A percentile compares a stretch with the other conserved stretches of the same genome.
These are phyloP conservation scores for Fusarium penzigii DNA, from an alignment of 2,329 filamentous ascomycete genomes.

Conservation along the genomic window DNA sequence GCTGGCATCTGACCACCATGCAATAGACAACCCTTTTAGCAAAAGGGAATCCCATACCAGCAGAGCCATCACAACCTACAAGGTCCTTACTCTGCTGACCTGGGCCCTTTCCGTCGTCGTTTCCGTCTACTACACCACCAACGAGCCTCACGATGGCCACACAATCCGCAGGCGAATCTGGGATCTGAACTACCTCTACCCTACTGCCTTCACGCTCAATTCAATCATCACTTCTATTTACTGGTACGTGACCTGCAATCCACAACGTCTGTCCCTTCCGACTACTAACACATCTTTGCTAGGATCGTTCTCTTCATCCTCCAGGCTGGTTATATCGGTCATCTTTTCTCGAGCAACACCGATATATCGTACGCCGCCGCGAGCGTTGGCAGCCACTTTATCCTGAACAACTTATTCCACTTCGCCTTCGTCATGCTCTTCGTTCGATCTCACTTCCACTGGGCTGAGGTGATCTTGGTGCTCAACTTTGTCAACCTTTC, in stretches of 20 bases:
- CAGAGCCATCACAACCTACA: constrained; percentile 69
- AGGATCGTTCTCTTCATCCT: constrained; percentile 74
- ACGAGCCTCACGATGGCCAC: constrained; percentile 63
- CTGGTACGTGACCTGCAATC: constrained; percentile 56
- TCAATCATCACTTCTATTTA: constrained; percentile 67
- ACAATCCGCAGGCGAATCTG: constrained; percentile 67
- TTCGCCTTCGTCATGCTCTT: constrained; percentile 84
- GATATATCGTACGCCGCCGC: constrained; percentile 68
- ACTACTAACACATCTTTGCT: constrained; percentile 1
- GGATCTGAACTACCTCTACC: constrained; percentile 67
- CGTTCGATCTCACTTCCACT: constrained; percentile 72
- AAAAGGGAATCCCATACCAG: constrained; percentile 66
- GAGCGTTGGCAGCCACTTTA: constrained; percentile 81
- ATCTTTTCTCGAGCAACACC: constrained; percentile 70
- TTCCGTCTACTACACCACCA: constrained; percentile 72
- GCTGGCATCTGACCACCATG: constrained; percentile 9
- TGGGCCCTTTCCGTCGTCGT: constrained; percentile 75
- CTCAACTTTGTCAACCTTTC: constrained; percentile 82
- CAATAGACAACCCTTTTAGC: constrained; percentile 73
- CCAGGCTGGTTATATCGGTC: constrained; percentile 73
- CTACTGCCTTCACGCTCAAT: constrained; percentile 77
- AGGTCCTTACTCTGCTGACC: constrained; percentile 69
- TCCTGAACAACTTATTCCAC: constrained; percentile 80
- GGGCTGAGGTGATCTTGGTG: constrained; percentile 73
- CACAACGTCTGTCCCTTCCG: not conserved